Percentiles rank a stretch among this genome's conserved stretches.
Conservation (phyloP, 768 basidiomycete species). For the Tremella mesenterica region DNA sequence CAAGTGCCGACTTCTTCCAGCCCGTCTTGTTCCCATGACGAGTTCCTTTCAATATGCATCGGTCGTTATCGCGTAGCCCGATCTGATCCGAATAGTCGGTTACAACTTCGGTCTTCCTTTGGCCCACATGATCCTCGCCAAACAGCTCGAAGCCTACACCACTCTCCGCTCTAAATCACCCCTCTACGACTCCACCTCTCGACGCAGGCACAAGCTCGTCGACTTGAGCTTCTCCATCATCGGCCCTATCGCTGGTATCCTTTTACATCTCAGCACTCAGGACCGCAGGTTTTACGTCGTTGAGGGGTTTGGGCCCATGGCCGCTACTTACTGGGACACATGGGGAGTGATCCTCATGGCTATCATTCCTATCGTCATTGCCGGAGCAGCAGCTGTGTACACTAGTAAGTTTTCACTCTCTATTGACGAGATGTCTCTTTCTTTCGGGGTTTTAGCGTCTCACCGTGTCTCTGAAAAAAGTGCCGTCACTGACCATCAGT, state of each 20-base stretch:
- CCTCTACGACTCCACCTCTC: slow-evolving; percentile 27
- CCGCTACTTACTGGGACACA: slow-evolving; percentile 38
- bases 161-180: slow-evolving; percentile 33
- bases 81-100: slow-evolving; percentile 19
- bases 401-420: slow-evolving; percentile 22
- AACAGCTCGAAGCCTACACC: slow-evolving; percentile 38
- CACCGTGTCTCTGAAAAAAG: too few species aligned
- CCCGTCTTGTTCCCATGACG: too few species aligned
- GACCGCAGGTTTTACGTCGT: slow-evolving; percentile 36
- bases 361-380: slow-evolving; percentile 24
- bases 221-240: slow-evolving; percentile 25
- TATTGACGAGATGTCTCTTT: neutral
- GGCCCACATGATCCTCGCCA: slow-evolving; percentile 38
- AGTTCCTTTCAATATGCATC: neutral
- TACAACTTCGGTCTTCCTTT: slow-evolving; percentile 42
- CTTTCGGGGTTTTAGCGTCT: too few species aligned
- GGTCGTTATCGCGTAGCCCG: neutral
- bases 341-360: slow-evolving; percentile 42
- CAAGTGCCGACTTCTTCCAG: too few species aligned
- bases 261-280: slow-evolving; percentile 32
- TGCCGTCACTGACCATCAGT: too few species aligned
- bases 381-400: slow-evolving; percentile 22
- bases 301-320: slow-evolving; percentile 31
- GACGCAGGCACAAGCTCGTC: slow-evolving; percentile 23
- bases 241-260: slow-evolving; percentile 31